Conservation (phyloP, 2,329 filamentous ascomycete genomes). For the Colletotrichum scovillei region DNA sequence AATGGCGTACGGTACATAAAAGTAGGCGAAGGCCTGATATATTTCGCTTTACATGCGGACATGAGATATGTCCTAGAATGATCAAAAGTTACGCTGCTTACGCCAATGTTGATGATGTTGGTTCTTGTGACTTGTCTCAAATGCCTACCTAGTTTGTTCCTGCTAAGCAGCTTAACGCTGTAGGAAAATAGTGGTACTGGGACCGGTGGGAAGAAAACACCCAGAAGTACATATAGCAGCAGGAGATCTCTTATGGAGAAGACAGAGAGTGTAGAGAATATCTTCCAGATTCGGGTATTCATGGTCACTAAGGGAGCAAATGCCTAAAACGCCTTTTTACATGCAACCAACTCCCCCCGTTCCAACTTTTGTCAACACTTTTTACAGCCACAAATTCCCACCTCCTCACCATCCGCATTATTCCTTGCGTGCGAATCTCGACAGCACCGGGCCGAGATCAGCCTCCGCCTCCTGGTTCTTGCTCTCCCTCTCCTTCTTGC, state of each 20-base stretch:
- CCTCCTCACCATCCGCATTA: slow-evolving; percentile 42
- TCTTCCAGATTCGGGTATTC: slow-evolving; percentile 35
- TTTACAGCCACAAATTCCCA: neutral
- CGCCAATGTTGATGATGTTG: neutral
- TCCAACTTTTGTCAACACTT: slow-evolving; percentile 26
- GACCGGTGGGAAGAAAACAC: neutral
- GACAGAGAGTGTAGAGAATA: neutral
- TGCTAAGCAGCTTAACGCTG: too few species aligned
- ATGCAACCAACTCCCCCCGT: slow-evolving; percentile 35
- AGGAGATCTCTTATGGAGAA: neutral
- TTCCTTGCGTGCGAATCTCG: slow-evolving; percentile 83
- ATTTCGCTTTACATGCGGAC: slow-evolving; percentile 12
- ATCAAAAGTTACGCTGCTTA: neutral
- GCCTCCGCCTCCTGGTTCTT: slow-evolving; percentile 72
- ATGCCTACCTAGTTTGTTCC: too few species aligned
- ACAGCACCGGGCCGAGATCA: slow-evolving; percentile 86
- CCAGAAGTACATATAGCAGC: neutral
- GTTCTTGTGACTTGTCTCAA: neutral
- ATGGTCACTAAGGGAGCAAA: slow-evolving; percentile 34
- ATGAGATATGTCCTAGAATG: neutral
- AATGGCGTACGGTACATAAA: slow-evolving; percentile 33
- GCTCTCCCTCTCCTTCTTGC: slow-evolving; percentile 73
- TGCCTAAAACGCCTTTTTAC: slow-evolving; percentile 37
- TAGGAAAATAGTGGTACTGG: too few species aligned
- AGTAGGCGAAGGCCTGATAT: slow-evolving; percentile 24